Evolutionary conservation across 1,139 yeast genomes (phyloP).

Genomic region (Candida pseudocylindracea): DNA sequence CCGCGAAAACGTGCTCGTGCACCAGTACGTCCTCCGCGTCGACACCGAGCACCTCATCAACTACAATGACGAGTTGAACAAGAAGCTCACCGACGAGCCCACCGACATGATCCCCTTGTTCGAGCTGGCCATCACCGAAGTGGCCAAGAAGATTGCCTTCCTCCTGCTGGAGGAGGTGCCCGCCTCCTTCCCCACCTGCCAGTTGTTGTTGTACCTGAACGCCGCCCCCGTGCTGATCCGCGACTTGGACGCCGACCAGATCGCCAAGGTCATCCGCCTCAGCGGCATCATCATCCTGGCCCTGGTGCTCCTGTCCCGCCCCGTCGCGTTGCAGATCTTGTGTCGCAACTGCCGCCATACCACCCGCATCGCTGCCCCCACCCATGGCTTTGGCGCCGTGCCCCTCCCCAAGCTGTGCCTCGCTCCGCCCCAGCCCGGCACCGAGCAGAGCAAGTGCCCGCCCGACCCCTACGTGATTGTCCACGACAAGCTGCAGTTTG

Average conservation of each 20-base stretch:
- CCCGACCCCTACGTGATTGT: conserved; percentile 83
- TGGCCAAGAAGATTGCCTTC: conserved; percentile 62
- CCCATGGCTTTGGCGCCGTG: conserved; percentile 56
- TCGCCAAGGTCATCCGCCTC: conserved; percentile 72
- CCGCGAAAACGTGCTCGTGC: conserved; percentile 65
- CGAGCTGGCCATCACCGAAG: conserved; percentile 77
- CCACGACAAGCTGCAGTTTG: conserved; percentile 79
- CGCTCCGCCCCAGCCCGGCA: conserved; percentile 12
- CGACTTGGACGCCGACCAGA: conserved; percentile 65
- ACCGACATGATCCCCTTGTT: conserved; percentile 75
- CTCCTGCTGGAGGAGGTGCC: conserved; percentile 34
- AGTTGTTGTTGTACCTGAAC: conserved; percentile 53
- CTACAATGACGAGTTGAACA: conserved; percentile 76
- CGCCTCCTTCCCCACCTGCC: conserved; percentile 54
- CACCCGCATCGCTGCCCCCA: conserved; percentile 34
- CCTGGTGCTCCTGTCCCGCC: conserved; percentile 73
- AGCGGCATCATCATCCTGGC: conserved; percentile 91
- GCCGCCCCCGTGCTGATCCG: conserved; percentile 60
- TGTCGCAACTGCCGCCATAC: conserved; percentile 82
- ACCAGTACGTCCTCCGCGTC: conserved; percentile 52
- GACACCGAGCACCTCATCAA: conserved; percentile 73
- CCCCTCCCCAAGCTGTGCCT: conserved; percentile 59
- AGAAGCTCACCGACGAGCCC: conserved; percentile 70
- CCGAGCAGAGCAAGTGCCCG: conserved; percentile 42
- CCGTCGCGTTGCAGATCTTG: conserved; percentile 64